phyloP scores from a whole-genome alignment of 1,284 basidiomycete species.

The Trichosporon ovoides region DNA sequence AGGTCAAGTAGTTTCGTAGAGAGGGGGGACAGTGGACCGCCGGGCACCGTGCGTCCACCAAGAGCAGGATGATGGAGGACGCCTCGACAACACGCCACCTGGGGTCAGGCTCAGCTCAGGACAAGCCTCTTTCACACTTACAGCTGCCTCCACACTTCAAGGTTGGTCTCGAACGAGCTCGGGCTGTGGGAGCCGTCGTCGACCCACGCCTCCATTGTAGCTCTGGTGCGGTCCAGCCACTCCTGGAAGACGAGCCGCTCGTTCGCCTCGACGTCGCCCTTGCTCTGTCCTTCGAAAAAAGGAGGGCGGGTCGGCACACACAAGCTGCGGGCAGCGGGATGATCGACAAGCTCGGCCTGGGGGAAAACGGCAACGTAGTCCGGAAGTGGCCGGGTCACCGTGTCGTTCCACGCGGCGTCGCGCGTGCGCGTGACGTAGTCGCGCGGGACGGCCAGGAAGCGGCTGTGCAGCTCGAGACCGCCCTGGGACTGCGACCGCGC shows the following conservation, averaged over 20 bases:
- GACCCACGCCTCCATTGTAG: conserved; percentile 57
- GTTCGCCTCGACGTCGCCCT: conserved; percentile 75
- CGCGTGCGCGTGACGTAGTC: conserved; percentile 63
- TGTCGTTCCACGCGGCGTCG: conserved; percentile 55
- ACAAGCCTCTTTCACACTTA: not conserved
- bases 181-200: conserved; percentile 31
- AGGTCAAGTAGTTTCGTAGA: conserved; percentile 50
- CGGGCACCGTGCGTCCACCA: conserved; percentile 82
- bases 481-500: not conserved
- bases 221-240: conserved; percentile 64
- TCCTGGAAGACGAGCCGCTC: conserved; percentile 71
- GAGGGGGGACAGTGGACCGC: conserved; percentile 56
- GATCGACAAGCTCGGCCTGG: conserved; percentile 29
- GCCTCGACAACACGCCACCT: conserved; percentile 78
- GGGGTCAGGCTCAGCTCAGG: not conserved
- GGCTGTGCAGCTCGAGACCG: conserved; percentile 52
- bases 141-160: conserved; percentile 89
- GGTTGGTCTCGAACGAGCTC: conserved; percentile 77
- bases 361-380: conserved; percentile 52
- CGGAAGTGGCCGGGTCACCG: conserved; percentile 60
- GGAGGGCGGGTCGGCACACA: conserved; percentile 68
- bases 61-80: conserved; percentile 73
- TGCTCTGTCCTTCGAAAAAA: conserved; percentile 77
- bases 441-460: conserved; percentile 62
- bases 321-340: conserved; percentile 12